Percentiles rank a stretch among this genome's conserved stretches.
phyloP scores from a whole-genome alignment of 2,329 filamentous ascomycete genomes.

The Neoascochyta sp. region DNA sequence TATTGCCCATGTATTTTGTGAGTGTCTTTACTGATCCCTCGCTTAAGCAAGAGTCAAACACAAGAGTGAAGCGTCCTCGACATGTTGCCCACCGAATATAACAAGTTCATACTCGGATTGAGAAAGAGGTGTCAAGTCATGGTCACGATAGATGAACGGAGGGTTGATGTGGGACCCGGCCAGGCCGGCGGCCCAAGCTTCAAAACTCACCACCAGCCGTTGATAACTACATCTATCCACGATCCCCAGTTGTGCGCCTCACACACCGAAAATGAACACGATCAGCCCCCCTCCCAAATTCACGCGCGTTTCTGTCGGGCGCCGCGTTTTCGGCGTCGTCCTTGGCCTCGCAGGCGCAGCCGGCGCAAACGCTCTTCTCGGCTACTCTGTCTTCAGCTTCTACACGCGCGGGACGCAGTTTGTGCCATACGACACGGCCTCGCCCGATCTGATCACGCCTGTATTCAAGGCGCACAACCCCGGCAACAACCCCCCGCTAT shows the following conservation, averaged over 20 bases:
- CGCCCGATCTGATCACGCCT: conserved; percentile 24
- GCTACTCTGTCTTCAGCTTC: conserved; percentile 35
- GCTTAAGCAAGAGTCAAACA: too few species aligned
- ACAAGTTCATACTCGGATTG: too few species aligned
- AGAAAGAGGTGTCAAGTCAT: too few species aligned
- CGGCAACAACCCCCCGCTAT: conserved; percentile 28
- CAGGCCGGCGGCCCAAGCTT: conserved; percentile 12
- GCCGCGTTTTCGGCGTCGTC: conserved; percentile 30
- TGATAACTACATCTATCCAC: too few species aligned
- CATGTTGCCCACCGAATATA: too few species aligned
- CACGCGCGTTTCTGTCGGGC: conserved; percentile 26
- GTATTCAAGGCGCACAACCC: conserved; percentile 31
- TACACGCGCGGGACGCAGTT: conserved; percentile 37
- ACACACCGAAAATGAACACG: conserved; percentile 37
- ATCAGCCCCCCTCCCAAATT: conserved; percentile 32
- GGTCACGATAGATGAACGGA: too few species aligned
- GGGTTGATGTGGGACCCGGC: too few species aligned
- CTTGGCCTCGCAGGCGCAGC: conserved; percentile 31
- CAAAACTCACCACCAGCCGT: conserved; percentile 10
- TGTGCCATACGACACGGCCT: conserved; percentile 31
- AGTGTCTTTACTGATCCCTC: too few species aligned
- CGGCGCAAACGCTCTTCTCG: conserved; percentile 27
- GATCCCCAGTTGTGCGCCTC: conserved; percentile 1
- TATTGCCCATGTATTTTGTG: too few species aligned
- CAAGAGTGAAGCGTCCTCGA: too few species aligned